A percentile compares a stretch with the other conserved stretches of the same genome.
Evolutionary conservation across 805 yeast genomes (phyloP).

Genomic region (Wickerhamomyces silvicola): DNA sequence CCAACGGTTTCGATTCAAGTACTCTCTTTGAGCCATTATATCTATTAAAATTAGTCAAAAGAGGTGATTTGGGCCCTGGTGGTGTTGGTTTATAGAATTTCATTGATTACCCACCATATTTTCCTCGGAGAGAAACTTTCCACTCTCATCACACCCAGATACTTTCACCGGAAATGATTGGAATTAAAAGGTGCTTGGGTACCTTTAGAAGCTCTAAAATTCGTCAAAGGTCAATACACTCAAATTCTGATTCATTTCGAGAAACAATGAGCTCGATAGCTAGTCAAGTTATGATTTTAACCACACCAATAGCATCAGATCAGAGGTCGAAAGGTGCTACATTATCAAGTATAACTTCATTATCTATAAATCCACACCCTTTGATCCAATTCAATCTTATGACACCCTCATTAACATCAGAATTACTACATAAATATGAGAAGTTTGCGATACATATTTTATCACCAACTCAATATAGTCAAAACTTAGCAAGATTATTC

Average conservation of each 20-base stretch:
- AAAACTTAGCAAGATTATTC: slow-evolving; percentile 58
- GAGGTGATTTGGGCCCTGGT: too few species aligned
- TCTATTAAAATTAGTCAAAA: slow-evolving; percentile 3
- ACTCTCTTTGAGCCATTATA: slow-evolving; percentile 7
- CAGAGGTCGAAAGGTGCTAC: slow-evolving; percentile 63
- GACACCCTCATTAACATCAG: slow-evolving; percentile 77
- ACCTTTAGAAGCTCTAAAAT: slow-evolving; percentile 1
- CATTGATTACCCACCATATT: too few species aligned
- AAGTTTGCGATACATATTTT: slow-evolving; percentile 71
- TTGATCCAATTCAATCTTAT: slow-evolving; percentile 81
- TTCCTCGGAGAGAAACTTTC: too few species aligned
- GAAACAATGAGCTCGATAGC: slow-evolving; percentile 42
- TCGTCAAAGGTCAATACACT: slow-evolving; percentile 9
- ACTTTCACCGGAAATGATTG: too few species aligned
- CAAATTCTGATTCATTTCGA: slow-evolving; percentile 19
- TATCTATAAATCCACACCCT: slow-evolving; percentile 73
- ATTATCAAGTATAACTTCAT: slow-evolving; percentile 76
- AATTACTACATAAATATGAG: slow-evolving; percentile 48
- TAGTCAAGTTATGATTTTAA: slow-evolving; percentile 52
- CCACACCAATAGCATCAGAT: slow-evolving; percentile 30
- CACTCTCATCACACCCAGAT: too few species aligned
- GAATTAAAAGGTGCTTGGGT: background rate
- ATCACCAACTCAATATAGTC: slow-evolving; percentile 51
- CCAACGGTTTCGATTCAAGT: background rate
- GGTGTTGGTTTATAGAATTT: too few species aligned